Percentiles rank a stretch among this genome's conserved stretches.
Conservation (phyloP, 495 filamentous ascomycete genomes). For the Tuber magnatum region DNA sequence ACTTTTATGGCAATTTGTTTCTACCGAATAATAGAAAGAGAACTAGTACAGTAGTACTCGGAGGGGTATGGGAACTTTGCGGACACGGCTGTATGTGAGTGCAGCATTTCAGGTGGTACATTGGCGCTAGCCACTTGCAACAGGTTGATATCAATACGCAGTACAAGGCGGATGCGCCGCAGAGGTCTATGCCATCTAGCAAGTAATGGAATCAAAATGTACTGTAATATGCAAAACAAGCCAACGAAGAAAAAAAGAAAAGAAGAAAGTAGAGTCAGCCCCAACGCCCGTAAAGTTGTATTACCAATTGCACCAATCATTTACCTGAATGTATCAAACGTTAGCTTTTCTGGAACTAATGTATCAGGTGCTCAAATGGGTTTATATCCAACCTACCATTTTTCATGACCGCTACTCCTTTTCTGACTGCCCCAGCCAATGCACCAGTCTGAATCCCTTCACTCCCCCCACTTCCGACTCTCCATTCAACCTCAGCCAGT, state of each 20-base stretch:
- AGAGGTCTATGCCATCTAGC: not conserved
- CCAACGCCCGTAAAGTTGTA: not conserved
- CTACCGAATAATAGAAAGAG: not conserved
- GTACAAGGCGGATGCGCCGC: not conserved
- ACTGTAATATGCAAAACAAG: not conserved
- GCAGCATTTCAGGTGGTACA: not conserved
- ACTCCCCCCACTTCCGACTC: constrained; percentile 80
- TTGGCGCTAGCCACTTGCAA: not conserved
- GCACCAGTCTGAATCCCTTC: constrained; percentile 88
- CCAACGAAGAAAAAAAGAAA: no score
- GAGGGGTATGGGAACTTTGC: not conserved
- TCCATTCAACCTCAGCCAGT: constrained; percentile 84
- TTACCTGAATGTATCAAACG: not conserved
- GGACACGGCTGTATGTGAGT: not conserved
- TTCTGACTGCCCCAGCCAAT: constrained; percentile 78
- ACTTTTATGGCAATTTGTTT: not conserved
- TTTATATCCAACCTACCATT: constrained; percentile 11
- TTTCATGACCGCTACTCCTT: constrained; percentile 70
- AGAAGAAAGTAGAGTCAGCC: not conserved
- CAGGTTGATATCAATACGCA: not conserved
- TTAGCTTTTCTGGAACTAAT: not conserved
- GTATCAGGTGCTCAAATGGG: not conserved
- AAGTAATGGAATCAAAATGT: not conserved
- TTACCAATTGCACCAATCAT: not conserved
- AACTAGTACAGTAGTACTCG: not conserved